phyloP scores from a whole-genome alignment of 2,329 filamentous ascomycete genomes.

The Diaporthe australafricana region DNA sequence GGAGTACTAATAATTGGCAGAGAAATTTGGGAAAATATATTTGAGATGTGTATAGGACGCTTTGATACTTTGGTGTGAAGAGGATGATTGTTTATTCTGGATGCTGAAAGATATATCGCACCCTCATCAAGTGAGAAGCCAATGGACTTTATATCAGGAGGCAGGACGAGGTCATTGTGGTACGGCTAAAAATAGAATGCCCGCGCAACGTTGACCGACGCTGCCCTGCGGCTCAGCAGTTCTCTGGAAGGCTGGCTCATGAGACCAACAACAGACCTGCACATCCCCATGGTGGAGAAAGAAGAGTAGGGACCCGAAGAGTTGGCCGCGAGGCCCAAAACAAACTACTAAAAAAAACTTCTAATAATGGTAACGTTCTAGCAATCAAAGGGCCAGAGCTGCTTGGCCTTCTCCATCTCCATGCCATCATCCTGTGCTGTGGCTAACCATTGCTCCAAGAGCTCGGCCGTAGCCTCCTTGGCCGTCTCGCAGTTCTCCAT shows the following conservation, averaged over 20 bases:
- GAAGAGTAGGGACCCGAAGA: background rate
- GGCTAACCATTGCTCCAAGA: constrained; percentile 9
- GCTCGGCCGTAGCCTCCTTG: background rate
- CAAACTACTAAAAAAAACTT: too few relatives aligned
- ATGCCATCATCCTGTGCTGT: constrained; percentile 2
- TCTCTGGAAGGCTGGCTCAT: constrained; percentile 1
- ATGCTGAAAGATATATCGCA: background rate
- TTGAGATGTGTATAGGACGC: background rate
- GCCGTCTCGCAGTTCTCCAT: constrained; percentile 2
- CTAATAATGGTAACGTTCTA: background rate
- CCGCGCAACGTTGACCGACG: background rate
- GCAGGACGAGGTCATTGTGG: background rate
- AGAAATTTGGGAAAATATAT: background rate
- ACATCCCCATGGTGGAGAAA: background rate
- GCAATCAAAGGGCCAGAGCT: constrained; percentile 8
- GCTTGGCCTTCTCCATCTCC: constrained; percentile 5
- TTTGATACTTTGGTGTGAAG: background rate
- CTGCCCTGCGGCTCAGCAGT: background rate
- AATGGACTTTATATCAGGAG: background rate
- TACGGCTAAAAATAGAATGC: background rate
- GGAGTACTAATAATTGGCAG: background rate
- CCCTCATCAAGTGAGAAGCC: background rate
- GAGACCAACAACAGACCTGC: background rate
- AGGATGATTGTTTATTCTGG: background rate
- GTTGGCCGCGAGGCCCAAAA: background rate